phyloP scores from a whole-genome alignment of 306 rosid genomes.

The Amphicarpaea edgeworthii region DNA sequence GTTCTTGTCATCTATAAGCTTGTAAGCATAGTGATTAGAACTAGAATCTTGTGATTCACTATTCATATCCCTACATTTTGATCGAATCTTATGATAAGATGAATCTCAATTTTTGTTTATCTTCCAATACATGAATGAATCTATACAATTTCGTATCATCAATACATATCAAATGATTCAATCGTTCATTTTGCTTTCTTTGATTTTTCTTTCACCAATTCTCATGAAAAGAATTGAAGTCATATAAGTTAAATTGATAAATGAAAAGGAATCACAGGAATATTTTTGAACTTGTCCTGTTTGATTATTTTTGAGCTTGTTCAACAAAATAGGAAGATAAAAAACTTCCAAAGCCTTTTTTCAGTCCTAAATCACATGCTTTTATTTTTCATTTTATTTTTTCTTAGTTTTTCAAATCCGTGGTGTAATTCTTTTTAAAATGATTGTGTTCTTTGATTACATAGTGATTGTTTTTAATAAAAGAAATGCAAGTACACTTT shows the following conservation, averaged over 20 bases:
- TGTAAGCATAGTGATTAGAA: background rate
- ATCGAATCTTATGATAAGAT: background rate
- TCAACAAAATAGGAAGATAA: background rate
- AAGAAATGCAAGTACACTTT: too few species aligned
- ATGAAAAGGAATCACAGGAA: background rate
- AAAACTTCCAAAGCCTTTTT: background rate
- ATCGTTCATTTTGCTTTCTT: background rate
- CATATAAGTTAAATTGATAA: background rate
- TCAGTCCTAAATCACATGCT: background rate
- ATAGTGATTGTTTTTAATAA: background rate
- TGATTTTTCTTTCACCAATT: background rate
- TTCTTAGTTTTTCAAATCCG: background rate
- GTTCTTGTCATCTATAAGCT: conserved; percentile 22
- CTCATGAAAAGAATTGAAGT: background rate
- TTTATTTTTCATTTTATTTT: background rate
- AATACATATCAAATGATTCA: background rate
- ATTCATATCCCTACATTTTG: background rate
- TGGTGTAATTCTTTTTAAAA: background rate
- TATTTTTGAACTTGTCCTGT: background rate
- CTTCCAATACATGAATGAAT: background rate
- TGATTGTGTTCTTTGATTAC: background rate
- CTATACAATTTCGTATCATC: background rate
- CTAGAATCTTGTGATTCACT: background rate
- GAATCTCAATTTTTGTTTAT: background rate
- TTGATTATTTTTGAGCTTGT: background rate